Base-by-base conservation (phyloP, 108 stramenopile genomes). In the Chaetoceros tenuissimus region DNA sequence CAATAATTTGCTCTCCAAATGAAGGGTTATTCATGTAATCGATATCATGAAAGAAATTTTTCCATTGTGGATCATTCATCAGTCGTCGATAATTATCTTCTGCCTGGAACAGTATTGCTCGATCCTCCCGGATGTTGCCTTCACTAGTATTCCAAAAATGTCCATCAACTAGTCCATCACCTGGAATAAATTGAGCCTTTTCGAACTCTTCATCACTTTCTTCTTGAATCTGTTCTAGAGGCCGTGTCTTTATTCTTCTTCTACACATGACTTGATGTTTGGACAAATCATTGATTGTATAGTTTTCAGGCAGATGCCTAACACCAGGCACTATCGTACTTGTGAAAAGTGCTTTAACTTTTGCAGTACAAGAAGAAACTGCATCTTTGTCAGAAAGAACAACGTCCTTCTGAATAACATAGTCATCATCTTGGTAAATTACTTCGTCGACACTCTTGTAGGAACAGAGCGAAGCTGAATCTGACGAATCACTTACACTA, bases 1-100 rank as follows among this genome's bases (percentile, higher is more conserved):
- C 59, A 28, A 72, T 57, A 8, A 67, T 24, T 28, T 72, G 58
- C 49, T 72, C 71, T 31, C 71, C 71, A 54, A 72, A 72, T 40
- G 8, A 10, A 10, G 34, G 34, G 13, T 40, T 40, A 5, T 40
- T 40, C 13, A 40, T 13, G 13, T 10, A 40, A 40, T 40, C 34
- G 13, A 10, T 13, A 10, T 40, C 34, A 5, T 40, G 48, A 24
- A 49, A 49, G 18, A 16, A 49, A n/a, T n/a, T 3, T 7, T 21
- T 23, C 48, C 7, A 16, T 3, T 16, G 5, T 3, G 48, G 48
- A 24, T 49, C n/a, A 24, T 24, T 7, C 7, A 49, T 7, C 18
- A 49, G 48, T 21, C 7, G 13, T 24, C n/a, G 13, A 49, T 49
- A 49, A 24, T 49, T 7, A 7, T 49, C 48, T 16, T 16, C n/a